Percentiles rank a stretch among this genome's conserved stretches.
phyloP scores from a whole-genome alignment of 306 rosid genomes.

The Prunus campanulata region DNA sequence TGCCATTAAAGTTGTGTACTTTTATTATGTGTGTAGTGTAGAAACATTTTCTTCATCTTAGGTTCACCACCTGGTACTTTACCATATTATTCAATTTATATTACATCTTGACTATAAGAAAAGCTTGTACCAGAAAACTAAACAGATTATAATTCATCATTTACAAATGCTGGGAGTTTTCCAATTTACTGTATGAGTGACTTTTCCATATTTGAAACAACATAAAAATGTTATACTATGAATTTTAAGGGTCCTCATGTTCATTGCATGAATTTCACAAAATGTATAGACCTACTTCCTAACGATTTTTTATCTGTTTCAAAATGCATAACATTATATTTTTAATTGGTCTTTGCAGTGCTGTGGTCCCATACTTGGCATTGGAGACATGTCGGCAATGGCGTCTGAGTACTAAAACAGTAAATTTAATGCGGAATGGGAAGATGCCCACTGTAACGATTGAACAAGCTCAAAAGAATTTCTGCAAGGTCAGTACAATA shows the following conservation, averaged over 20 bases:
- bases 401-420: constrained; percentile 95
- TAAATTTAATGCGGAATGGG: constrained; percentile 93
- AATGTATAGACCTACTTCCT: background rate
- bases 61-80: background rate
- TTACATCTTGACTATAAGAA: background rate
- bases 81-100: background rate
- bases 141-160: background rate
- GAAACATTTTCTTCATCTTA: background rate
- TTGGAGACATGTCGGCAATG: constrained; percentile 97
- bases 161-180: background rate
- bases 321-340: constrained; percentile 17
- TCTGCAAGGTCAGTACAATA: constrained; percentile 62
- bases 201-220: background rate
- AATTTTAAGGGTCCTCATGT: background rate
- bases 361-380: constrained; percentile 96
- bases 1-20: background rate
- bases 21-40: background rate
- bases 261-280: constrained; percentile 8
- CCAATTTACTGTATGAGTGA: too few species aligned
- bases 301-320: constrained; percentile 4
- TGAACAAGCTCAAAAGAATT: constrained; percentile 99
- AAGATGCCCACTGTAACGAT: constrained; percentile 97
- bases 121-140: background rate
- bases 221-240: background rate
- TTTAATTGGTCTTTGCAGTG: constrained; percentile 51